phyloP scores from a whole-genome alignment of 2,329 filamentous ascomycete genomes.

The Shiraia bambusicola region DNA sequence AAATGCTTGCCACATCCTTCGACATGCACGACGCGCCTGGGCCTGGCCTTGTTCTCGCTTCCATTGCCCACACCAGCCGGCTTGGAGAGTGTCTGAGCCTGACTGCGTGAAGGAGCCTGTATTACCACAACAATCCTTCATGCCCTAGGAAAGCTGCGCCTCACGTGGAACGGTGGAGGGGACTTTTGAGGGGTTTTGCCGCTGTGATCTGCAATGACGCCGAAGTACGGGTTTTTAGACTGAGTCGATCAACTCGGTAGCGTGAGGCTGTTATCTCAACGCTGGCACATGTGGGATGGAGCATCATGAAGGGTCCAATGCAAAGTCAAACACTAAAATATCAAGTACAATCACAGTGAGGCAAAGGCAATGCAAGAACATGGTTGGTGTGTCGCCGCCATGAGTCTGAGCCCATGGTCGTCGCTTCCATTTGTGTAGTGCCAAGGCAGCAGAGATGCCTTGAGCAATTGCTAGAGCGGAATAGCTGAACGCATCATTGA shows the following conservation, averaged over 20 bases:
- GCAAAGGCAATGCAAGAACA: neutral
- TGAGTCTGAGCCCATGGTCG: conserved; percentile 19
- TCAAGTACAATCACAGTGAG: no score
- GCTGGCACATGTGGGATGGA: neutral
- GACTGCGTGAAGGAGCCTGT: conserved; percentile 6
- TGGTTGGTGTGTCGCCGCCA: conserved; percentile 15
- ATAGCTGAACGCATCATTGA: conserved; percentile 16
- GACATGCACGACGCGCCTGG: conserved; percentile 4
- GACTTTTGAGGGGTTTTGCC: conserved; percentile 8
- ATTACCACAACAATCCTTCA: no score
- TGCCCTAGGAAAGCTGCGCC: no score
- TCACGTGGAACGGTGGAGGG: conserved; percentile 7
- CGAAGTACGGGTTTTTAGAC: conserved; percentile 9
- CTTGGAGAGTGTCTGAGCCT: conserved; percentile 4
- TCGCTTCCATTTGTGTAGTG: conserved; percentile 21
- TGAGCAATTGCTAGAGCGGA: conserved; percentile 19
- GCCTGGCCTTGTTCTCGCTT: conserved; percentile 15
- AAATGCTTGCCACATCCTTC: conserved; percentile 11
- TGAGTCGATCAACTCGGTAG: conserved; percentile 11
- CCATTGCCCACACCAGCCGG: conserved; percentile 1
- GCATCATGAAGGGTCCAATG: conserved; percentile 9
- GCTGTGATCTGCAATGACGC: conserved; percentile 10
- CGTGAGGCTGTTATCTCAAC: conserved; percentile 11
- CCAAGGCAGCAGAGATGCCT: conserved; percentile 20
- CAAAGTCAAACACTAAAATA: no score